Conservation (phyloP, 1,139 yeast species). For the Saccharomyces hybrid region DNA sequence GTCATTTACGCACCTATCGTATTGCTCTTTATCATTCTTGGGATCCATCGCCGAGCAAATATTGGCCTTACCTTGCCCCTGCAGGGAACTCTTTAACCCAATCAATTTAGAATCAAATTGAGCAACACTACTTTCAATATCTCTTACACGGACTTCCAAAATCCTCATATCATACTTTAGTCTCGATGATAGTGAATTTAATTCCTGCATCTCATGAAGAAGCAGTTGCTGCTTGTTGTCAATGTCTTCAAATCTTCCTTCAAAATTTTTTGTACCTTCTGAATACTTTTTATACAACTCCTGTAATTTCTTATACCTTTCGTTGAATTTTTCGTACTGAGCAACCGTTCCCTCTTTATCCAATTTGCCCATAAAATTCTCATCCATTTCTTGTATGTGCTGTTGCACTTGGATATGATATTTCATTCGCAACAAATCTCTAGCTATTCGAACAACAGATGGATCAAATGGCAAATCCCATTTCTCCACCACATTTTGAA, state of each 20-base stretch:
- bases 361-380: constrained; percentile 8
- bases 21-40: constrained; percentile 14
- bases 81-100: constrained; percentile 29
- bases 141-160: constrained; percentile 63
- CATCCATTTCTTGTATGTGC: constrained; percentile 9
- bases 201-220: constrained; percentile 47
- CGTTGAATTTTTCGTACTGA: constrained; percentile 6
- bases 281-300: constrained; percentile 27
- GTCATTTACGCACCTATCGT: constrained; percentile 15
- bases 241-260: constrained; percentile 31
- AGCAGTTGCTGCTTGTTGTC: constrained; percentile 34
- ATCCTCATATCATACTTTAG: constrained; percentile 73
- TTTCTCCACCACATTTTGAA: constrained; percentile 35
- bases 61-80: constrained; percentile 12
- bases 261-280: constrained; percentile 31
- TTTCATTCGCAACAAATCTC: constrained; percentile 19
- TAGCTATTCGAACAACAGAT: constrained; percentile 26
- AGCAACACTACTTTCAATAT: constrained; percentile 67
- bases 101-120: constrained; percentile 40
- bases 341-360: constrained; percentile 2
- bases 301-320: constrained; percentile 11
- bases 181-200: constrained; percentile 65
- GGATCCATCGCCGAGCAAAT: constrained; percentile 14
- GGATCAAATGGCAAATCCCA: constrained; percentile 33
- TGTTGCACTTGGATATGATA: constrained; percentile 2